phyloP scores from a whole-genome alignment of 352 stramenopile genomes.

The Phytophthora europaea region DNA sequence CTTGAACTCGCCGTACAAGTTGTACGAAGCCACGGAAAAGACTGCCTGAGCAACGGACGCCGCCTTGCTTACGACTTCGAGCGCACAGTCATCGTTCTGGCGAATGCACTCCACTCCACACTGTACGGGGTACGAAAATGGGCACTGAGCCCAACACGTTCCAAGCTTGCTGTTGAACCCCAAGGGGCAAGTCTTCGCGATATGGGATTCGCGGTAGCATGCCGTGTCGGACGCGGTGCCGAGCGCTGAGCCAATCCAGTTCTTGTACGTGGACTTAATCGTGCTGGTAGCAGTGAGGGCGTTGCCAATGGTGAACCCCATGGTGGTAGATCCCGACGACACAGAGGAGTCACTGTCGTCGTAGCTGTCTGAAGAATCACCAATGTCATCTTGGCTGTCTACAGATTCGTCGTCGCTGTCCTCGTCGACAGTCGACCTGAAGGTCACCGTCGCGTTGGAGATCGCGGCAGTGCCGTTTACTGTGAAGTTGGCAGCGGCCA shows the following conservation, averaged over 20 bases:
- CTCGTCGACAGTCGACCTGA: conserved; percentile 8
- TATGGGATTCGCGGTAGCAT: conserved; percentile 49
- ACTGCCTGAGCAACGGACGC: conserved; percentile 31
- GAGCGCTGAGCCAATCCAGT: conserved; percentile 44
- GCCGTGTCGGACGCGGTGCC: conserved; percentile 29
- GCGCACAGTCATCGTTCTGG: conserved; percentile 53
- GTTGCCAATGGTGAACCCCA: conserved; percentile 18
- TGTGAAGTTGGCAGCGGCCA: conserved; percentile 18
- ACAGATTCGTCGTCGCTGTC: conserved; percentile 32
- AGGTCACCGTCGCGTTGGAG: conserved; percentile 2
- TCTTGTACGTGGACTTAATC: conserved; percentile 42
- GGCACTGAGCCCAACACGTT: conserved; percentile 55
- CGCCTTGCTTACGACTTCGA: conserved; percentile 47
- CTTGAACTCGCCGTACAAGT: conserved; percentile 42
- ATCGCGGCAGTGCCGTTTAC: conserved; percentile 12
- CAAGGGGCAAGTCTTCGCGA: conserved; percentile 41
- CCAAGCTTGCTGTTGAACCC: conserved; percentile 42
- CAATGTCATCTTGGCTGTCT: conserved; percentile 22
- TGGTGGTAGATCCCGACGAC: background rate
- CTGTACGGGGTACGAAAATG: conserved; percentile 43
- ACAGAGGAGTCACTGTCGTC: conserved; percentile 14
- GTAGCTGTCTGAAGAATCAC: conserved; percentile 12
- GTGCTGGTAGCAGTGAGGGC: conserved; percentile 35
- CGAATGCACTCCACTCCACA: conserved; percentile 59
- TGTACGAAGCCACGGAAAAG: conserved; percentile 37